These are phyloP conservation scores for Backusella tarrabulga DNA, from an alignment of 192 early-diverging fungal species.

Conservation along the genomic window DNA sequence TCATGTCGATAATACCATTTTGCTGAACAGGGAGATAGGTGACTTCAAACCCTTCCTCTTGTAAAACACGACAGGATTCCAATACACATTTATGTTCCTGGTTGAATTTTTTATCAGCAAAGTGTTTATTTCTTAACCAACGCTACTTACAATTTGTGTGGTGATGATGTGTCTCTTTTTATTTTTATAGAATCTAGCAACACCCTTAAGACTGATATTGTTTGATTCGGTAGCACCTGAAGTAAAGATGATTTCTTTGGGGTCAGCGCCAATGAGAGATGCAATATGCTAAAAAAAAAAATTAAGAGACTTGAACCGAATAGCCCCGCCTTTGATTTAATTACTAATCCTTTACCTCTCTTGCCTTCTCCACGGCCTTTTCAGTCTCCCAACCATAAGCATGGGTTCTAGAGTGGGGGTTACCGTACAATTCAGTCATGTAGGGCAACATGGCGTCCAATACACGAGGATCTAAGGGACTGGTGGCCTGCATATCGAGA, in stretches of 20 bases:
- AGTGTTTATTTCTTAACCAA: neutral
- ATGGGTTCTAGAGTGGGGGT: conserved; percentile 97
- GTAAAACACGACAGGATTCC: conserved; percentile 93
- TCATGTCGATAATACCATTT: conserved; percentile 83
- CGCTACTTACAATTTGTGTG: conserved; percentile 70
- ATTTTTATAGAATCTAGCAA: conserved; percentile 91
- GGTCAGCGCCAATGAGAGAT: conserved; percentile 83
- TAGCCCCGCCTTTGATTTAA: neutral
- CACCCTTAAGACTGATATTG: conserved; percentile 92
- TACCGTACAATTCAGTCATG: conserved; percentile 88
- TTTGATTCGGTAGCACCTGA: conserved; percentile 97
- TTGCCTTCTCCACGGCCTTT: conserved; percentile 82
- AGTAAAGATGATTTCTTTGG: conserved; percentile 97
- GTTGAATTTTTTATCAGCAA: neutral
- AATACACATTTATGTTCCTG: conserved; percentile 98
- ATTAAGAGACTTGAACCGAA: neutral
- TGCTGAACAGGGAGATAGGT: conserved; percentile 88
- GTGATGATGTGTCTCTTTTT: conserved; percentile 97
- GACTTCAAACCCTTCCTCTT: conserved; percentile 94
- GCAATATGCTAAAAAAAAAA: conserved; percentile 71
- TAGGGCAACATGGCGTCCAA: conserved; percentile 94
- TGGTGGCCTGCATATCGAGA: conserved; percentile 93
- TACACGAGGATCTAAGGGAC: conserved; percentile 90
- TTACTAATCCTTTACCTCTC: conserved; percentile 56
- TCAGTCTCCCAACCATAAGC: conserved; percentile 97